Percentiles rank a stretch among this genome's conserved stretches.
Evolutionary conservation across 768 basidiomycete species (phyloP).

Genomic region (Suillus placidus): DNA sequence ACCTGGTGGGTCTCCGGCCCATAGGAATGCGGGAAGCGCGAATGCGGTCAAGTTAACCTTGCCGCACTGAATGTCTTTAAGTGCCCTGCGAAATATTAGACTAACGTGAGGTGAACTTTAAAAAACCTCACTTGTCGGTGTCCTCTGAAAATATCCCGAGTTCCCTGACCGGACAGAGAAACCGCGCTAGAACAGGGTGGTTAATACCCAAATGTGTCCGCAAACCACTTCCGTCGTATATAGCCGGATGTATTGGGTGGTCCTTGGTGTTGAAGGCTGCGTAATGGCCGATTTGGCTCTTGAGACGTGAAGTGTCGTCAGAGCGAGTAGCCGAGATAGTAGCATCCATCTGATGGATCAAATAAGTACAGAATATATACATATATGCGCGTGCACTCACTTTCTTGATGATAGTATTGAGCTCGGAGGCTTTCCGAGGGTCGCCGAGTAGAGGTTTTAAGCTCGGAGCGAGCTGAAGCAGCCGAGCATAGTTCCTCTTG

Average conservation of each 20-base stretch:
- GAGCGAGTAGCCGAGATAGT: conserved; percentile 3
- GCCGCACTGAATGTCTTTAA: not conserved
- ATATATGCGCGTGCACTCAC: conserved; percentile 6
- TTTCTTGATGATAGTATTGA: not conserved
- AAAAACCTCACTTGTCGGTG: not conserved
- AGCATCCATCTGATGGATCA: conserved; percentile 1
- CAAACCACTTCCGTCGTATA: not conserved
- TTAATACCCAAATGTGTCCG: conserved; percentile 2
- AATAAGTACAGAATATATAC: not conserved
- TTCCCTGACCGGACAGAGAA: conserved; percentile 5
- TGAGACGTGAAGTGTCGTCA: not conserved
- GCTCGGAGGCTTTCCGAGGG: not conserved
- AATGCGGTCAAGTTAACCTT: not conserved
- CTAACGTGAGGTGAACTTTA: not conserved
- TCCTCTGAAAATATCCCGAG: not conserved
- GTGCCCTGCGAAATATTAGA: not conserved
- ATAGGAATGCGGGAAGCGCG: not conserved
- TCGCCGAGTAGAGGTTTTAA: not conserved
- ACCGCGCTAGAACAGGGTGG: not conserved
- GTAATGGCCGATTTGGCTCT: conserved; percentile 1
- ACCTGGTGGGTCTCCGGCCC: not conserved
- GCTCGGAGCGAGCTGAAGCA: not conserved
- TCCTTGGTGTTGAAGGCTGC: conserved; percentile 5
- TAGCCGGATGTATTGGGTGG: not conserved
- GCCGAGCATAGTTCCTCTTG: not conserved